phyloP scores from a whole-genome alignment of 2,329 filamentous ascomycete genomes.

The Botrytis medusae region DNA sequence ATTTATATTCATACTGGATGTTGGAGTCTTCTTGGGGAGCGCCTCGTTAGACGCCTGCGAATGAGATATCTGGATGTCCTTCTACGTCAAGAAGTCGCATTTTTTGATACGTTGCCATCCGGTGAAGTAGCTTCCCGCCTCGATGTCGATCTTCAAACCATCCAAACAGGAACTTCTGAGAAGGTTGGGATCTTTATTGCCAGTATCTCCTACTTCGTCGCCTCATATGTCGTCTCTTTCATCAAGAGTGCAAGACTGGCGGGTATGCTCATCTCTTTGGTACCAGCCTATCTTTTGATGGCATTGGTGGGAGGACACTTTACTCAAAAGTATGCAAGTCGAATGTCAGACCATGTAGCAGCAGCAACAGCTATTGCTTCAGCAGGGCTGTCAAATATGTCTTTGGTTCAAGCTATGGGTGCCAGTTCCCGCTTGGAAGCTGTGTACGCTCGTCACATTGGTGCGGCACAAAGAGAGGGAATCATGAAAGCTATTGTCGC shows the following conservation, averaged over 20 bases:
- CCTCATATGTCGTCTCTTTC: constrained; percentile 59
- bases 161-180: constrained; percentile 58
- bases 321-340: constrained; percentile 7
- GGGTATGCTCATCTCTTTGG: constrained; percentile 42
- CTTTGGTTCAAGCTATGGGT: constrained; percentile 7
- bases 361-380: constrained; percentile 11
- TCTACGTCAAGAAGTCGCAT: constrained; percentile 53
- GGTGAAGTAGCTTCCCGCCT: constrained; percentile 52
- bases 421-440: constrained; percentile 1
- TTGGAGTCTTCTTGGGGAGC: constrained; percentile 55
- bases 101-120: constrained; percentile 53
- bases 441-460: neutral
- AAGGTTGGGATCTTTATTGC: constrained; percentile 59
- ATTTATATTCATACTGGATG: constrained; percentile 65
- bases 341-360: constrained; percentile 8
- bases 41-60: constrained; percentile 54
- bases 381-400: constrained; percentile 6
- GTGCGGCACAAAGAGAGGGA: constrained; percentile 43
- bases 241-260: constrained; percentile 55
- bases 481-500: constrained; percentile 50
- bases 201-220: constrained; percentile 45
- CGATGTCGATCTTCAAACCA: constrained; percentile 55
- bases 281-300: constrained; percentile 13
- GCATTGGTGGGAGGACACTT: constrained; percentile 9
- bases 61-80: constrained; percentile 52